Evolutionary conservation across 257 asterid genomes (phyloP).

Genomic region (Przewalskia tangutica): DNA sequence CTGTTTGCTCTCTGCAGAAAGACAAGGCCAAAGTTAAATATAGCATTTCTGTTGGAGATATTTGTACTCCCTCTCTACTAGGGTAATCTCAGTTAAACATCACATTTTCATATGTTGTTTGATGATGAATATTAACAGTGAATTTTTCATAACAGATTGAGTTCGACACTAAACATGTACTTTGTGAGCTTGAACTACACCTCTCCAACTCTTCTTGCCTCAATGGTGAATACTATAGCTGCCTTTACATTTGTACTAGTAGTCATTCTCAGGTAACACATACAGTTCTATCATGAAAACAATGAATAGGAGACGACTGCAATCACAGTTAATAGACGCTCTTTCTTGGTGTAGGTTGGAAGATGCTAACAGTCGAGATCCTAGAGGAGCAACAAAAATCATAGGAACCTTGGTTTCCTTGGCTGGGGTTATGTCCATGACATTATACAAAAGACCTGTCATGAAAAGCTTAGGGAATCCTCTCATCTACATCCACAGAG

Average conservation of each 20-base stretch:
- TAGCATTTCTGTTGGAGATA: constrained; percentile 34
- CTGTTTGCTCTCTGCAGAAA: constrained; percentile 31
- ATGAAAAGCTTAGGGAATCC: constrained; percentile 32
- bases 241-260: constrained; percentile 62
- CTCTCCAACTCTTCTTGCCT: constrained; percentile 59
- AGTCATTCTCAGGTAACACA: constrained; percentile 43
- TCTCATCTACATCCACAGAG: constrained; percentile 27
- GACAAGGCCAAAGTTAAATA: constrained; percentile 47
- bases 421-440: constrained; percentile 59
- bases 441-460: constrained; percentile 56
- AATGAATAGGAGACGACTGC: neutral
- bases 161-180: constrained; percentile 65
- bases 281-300: neutral
- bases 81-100: constrained; percentile 32
- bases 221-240: constrained; percentile 59
- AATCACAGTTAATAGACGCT: neutral
- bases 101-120: neutral
- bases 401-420: constrained; percentile 53
- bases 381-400: constrained; percentile 49
- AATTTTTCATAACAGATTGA: constrained; percentile 34
- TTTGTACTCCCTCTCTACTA: constrained; percentile 41
- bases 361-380: constrained; percentile 34
- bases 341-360: constrained; percentile 39
- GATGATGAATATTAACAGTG: neutral
- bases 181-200: constrained; percentile 51